Evolutionary conservation across 768 basidiomycete genomes (phyloP).

Genomic region (Polyporus arcularius): DNA sequence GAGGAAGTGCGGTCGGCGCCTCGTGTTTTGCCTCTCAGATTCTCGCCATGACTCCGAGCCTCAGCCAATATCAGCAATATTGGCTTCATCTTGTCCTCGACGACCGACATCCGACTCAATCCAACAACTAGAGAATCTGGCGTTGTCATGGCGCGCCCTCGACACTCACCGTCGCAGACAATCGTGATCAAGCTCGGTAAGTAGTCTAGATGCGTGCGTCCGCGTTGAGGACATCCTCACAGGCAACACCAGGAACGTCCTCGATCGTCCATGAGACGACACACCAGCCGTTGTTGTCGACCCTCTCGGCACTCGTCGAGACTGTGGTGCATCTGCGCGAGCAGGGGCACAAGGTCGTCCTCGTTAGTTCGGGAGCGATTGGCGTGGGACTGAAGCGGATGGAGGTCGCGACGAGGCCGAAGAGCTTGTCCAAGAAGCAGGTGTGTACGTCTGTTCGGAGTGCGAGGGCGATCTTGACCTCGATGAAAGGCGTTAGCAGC

Average conservation of each 20-base stretch:
- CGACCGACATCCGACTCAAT: too few species aligned
- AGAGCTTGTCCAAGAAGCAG: constrained; percentile 89
- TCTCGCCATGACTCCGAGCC: too few species aligned
- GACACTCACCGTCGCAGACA: constrained; percentile 27
- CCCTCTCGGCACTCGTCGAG: constrained; percentile 90
- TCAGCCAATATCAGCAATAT: too few species aligned
- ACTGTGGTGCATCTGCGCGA: constrained; percentile 77
- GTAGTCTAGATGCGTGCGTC: not conserved
- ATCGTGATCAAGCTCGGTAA: constrained; percentile 38
- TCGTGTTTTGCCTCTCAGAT: too few species aligned
- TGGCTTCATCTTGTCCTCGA: too few species aligned
- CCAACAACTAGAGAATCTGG: too few species aligned
- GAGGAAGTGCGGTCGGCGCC: too few species aligned
- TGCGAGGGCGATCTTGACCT: constrained; percentile 18
- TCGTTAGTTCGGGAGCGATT: constrained; percentile 97
- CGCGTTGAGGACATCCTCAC: too few species aligned
- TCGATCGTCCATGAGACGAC: constrained; percentile 96
- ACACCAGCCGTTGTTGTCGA: constrained; percentile 88
- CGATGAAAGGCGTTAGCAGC: constrained; percentile 83
- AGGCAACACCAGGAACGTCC: constrained; percentile 68
- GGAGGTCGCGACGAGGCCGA: constrained; percentile 78
- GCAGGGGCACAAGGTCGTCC: constrained; percentile 90
- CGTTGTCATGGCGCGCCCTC: constrained; percentile 26
- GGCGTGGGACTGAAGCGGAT: constrained; percentile 93
- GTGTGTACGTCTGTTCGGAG: constrained; percentile 42